A percentile compares a stretch with the other conserved stretches of the same genome.
Conservation (phyloP, 2,329 filamentous ascomycete genomes). For the Colletotrichum sp. region DNA sequence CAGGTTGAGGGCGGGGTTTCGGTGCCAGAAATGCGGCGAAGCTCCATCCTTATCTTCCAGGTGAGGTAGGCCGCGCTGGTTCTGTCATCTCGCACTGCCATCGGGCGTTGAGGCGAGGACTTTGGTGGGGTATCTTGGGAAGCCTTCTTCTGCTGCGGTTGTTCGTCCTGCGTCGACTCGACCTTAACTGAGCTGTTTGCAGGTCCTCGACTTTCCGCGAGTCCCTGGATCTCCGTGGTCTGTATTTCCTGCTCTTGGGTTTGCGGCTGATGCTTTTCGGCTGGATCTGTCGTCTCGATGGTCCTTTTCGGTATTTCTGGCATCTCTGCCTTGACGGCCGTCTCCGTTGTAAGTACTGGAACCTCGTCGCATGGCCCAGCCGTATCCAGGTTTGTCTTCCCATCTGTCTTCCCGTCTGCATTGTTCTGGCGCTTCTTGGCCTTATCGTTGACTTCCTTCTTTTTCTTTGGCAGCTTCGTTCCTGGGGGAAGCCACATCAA, state of each 20-base stretch:
- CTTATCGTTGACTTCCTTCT: slow-evolving; percentile 32
- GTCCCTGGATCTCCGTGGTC: neutral
- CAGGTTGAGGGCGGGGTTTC: neutral
- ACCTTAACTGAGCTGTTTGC: neutral
- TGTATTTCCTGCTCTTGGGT: neutral
- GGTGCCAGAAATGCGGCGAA: slow-evolving; percentile 39
- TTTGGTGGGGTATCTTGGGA: neutral
- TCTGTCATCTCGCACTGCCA: slow-evolving; percentile 50
- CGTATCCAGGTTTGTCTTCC: slow-evolving; percentile 31
- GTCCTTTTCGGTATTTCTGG: neutral
- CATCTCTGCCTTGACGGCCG: neutral
- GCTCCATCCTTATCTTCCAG: slow-evolving; percentile 44
- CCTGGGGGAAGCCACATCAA: slow-evolving; percentile 62
- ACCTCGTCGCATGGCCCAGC: neutral
- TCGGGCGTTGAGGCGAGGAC: slow-evolving; percentile 38
- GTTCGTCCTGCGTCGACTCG: neutral
- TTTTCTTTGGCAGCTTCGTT: slow-evolving; percentile 43
- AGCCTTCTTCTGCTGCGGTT: neutral
- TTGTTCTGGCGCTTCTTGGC: slow-evolving; percentile 8
- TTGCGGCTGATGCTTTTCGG: neutral
- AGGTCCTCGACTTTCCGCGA: neutral
- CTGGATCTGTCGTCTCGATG: neutral
- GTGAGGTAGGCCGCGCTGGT: slow-evolving; percentile 49
- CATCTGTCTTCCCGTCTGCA: neutral
- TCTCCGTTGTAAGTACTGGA: neutral